These are phyloP conservation scores for Tricholomella constricta DNA, from an alignment of 768 basidiomycete species.

Conservation along the genomic window DNA sequence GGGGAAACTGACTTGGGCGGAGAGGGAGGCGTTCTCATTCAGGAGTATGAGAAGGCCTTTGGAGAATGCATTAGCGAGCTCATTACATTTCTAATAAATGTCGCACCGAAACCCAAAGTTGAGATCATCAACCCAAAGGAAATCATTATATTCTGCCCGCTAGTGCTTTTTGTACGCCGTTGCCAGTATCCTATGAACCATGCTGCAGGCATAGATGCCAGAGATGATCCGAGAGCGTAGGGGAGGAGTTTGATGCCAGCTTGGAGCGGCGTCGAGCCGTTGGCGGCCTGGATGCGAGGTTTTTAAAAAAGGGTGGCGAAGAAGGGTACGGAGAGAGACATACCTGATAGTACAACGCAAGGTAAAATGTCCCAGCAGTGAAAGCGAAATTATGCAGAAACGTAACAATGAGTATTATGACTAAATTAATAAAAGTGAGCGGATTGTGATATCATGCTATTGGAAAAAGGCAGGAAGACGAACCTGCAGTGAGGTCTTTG, in stretches of 20 bases:
- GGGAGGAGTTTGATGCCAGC: constrained; percentile 78
- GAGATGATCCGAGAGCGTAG: constrained; percentile 82
- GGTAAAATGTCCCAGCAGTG: constrained; percentile 84
- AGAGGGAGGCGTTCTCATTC: constrained; percentile 47
- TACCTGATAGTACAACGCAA: constrained; percentile 83
- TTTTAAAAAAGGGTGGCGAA: constrained; percentile 2
- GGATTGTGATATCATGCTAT: constrained; percentile 6
- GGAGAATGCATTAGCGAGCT: neutral
- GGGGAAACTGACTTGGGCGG: constrained; percentile 57
- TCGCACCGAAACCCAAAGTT: constrained; percentile 71
- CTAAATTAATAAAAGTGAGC: constrained; percentile 37
- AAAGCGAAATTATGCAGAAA: constrained; percentile 86
- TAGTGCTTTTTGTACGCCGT: constrained; percentile 52
- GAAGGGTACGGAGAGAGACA: constrained; percentile 10
- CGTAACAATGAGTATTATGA: constrained; percentile 63
- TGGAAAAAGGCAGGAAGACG: constrained; percentile 21
- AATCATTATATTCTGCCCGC: constrained; percentile 68
- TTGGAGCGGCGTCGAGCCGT: constrained; percentile 67
- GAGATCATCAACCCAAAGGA: constrained; percentile 63
- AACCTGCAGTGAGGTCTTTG: constrained; percentile 60
- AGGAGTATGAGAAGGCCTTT: constrained; percentile 71
- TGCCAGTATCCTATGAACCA: constrained; percentile 78
- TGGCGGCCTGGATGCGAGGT: constrained; percentile 54
- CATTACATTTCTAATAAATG: neutral
- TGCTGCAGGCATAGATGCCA: constrained; percentile 85